Conservation (phyloP, 805 yeast species). For the Candida hispaniensis region DNA sequence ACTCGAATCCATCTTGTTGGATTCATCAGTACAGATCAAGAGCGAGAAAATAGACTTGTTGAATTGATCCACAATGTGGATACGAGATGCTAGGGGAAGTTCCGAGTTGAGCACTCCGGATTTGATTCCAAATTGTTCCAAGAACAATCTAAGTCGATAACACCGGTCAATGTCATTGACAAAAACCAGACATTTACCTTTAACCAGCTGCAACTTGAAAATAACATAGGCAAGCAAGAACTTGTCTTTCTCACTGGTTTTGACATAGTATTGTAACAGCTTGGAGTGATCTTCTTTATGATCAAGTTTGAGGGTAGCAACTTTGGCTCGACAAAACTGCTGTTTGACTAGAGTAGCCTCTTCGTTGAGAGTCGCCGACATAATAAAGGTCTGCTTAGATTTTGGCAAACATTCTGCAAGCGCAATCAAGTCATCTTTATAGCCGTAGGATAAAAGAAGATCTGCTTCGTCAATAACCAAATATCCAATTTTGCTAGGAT, state of each 20-base stretch:
- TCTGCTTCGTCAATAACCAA: conserved; percentile 94
- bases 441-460: conserved; percentile 79
- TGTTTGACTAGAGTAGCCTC: conserved; percentile 69
- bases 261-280: conserved; percentile 76
- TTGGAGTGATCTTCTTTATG: conserved; percentile 42
- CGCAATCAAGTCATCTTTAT: conserved; percentile 67
- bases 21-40: conserved; percentile 91
- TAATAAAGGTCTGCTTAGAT: conserved; percentile 76
- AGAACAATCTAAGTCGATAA: conserved; percentile 75
- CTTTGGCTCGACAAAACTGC: conserved; percentile 51
- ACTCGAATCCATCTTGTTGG: conserved; percentile 38
- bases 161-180: conserved; percentile 95
- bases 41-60: conserved; percentile 80
- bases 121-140: conserved; percentile 89
- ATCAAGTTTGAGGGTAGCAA: conserved; percentile 36
- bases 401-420: conserved; percentile 59
- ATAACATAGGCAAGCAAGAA: conserved; percentile 84
- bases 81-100: conserved; percentile 81
- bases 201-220: conserved; percentile 74
- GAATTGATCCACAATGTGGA: conserved; percentile 91
- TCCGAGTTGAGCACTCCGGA: conserved; percentile 86
- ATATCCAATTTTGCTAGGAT: conserved; percentile 48
- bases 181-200: conserved; percentile 83
- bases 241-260: conserved; percentile 81
- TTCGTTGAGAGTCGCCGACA: conserved; percentile 92